These are phyloP conservation scores for Fusarium duplospermum DNA, from an alignment of 2,329 filamentous ascomycete genomes.

Conservation along the genomic window DNA sequence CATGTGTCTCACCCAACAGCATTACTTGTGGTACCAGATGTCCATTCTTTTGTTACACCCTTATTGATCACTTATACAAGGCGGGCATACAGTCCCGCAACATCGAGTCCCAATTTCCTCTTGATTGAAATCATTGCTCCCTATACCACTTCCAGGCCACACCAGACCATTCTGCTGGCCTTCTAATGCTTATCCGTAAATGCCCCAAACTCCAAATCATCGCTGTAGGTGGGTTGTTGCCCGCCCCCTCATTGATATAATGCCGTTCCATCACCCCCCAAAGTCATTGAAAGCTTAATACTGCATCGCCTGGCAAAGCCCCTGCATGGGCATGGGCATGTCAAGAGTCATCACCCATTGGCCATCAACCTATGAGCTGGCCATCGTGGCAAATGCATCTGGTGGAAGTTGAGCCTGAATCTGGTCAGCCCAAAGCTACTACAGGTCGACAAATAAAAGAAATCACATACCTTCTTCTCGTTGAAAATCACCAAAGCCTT, in stretches of 20 bases:
- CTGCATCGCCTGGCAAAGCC: slow-evolving; percentile 3
- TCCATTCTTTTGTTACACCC: slow-evolving; percentile 33
- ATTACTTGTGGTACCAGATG: background rate
- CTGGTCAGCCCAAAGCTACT: slow-evolving; percentile 17
- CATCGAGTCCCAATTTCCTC: slow-evolving; percentile 9
- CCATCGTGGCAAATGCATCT: slow-evolving; percentile 56
- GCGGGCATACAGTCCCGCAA: background rate
- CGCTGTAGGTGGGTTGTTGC: slow-evolving; percentile 19
- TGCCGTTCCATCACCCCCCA: background rate
- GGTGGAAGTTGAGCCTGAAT: slow-evolving; percentile 59
- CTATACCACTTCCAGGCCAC: background rate
- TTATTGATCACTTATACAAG: slow-evolving; percentile 36
- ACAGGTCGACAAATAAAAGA: background rate
- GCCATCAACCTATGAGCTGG: slow-evolving; percentile 25
- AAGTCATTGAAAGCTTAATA: background rate
- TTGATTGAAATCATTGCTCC: slow-evolving; percentile 2
- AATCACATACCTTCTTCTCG: slow-evolving; percentile 72
- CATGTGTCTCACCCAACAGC: slow-evolving; percentile 1
- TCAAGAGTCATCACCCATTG: background rate
- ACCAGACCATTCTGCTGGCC: background rate
- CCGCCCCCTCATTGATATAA: slow-evolving; percentile 7
- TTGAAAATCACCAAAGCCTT: slow-evolving; percentile 81
- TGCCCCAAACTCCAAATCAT: slow-evolving; percentile 41
- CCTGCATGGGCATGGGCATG: background rate
- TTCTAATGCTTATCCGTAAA: slow-evolving; percentile 28